These are phyloP conservation scores for Stentor coeruleus DNA, from an alignment of 73 alveolate genomes.

Conservation along the genomic window DNA sequence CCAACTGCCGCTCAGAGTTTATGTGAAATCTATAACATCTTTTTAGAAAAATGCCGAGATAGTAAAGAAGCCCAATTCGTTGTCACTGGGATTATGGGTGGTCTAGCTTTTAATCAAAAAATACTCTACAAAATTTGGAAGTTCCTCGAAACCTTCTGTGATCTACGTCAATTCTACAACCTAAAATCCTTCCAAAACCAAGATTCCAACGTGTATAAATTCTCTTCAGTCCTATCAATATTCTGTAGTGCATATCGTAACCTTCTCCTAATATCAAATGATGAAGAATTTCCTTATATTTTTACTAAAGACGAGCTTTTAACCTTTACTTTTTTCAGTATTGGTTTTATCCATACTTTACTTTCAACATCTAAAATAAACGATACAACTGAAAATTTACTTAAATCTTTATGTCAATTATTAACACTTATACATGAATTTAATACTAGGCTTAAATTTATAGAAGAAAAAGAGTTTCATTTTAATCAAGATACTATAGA, in stretches of 20 bases:
- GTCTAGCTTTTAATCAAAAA: conserved; percentile 56
- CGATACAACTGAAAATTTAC: background rate
- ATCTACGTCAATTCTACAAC: conserved; percentile 16
- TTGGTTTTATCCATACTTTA: background rate
- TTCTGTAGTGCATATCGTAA: background rate
- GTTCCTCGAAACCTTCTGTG: conserved; percentile 50
- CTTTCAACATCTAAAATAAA: background rate
- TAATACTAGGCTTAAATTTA: background rate
- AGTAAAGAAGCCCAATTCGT: conserved; percentile 28
- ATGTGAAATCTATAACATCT: conserved; percentile 45
- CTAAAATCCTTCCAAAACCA: background rate
- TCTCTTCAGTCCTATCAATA: background rate
- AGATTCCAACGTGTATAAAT: background rate
- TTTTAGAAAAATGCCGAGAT: conserved; percentile 37
- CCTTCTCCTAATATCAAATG: conserved; percentile 1
- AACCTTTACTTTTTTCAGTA: background rate
- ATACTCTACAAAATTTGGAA: conserved; percentile 53
- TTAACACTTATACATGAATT: conserved; percentile 31
- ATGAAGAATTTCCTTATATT: conserved; percentile 13
- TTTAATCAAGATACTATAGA: conserved; percentile 40
- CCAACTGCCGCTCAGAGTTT: conserved; percentile 51
- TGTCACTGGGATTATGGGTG: conserved; percentile 47
- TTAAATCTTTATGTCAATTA: background rate
- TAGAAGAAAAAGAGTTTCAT: conserved; percentile 16
- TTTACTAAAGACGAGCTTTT: conserved; percentile 9